Conservation (phyloP, 345 rosid genomes). For the Hevea brasiliensis region DNA sequence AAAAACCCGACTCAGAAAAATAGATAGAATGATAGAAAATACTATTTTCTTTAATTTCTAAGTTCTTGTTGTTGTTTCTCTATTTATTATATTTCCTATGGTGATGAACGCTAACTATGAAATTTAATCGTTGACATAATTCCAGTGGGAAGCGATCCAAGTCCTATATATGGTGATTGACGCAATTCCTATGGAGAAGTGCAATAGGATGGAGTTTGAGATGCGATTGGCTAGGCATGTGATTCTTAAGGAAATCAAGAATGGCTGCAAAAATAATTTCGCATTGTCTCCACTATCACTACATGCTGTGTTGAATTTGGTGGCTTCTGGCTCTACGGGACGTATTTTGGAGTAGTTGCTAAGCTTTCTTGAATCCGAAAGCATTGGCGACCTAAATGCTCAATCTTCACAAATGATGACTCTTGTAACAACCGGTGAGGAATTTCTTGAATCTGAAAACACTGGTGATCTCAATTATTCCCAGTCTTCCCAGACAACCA, state of each 20-base stretch:
- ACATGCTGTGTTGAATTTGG: slow-evolving; percentile 24
- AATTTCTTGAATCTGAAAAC: slow-evolving; percentile 14
- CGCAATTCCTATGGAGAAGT: neutral
- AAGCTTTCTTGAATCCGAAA: neutral
- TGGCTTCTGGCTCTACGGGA: slow-evolving; percentile 20
- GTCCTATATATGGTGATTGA: too few relatives aligned
- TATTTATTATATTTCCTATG: too few relatives aligned
- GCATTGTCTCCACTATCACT: slow-evolving; percentile 31
- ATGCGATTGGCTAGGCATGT: neutral
- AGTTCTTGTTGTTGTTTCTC: too few relatives aligned
- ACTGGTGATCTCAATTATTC: neutral
- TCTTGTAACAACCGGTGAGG: neutral
- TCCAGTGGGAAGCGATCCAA: too few relatives aligned
- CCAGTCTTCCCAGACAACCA: neutral
- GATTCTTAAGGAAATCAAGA: slow-evolving; percentile 4
- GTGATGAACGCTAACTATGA: too few relatives aligned
- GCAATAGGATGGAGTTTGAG: neutral
- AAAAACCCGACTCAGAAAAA: too few relatives aligned
- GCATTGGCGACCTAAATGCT: neutral
- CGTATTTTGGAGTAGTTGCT: neutral
- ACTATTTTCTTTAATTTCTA: too few relatives aligned
- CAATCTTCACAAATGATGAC: neutral
- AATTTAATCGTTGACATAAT: too few relatives aligned
- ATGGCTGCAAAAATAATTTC: neutral
- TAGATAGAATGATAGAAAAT: too few relatives aligned